These are phyloP conservation scores for Fusarium heterosporum DNA, from an alignment of 2,329 filamentous ascomycete species.

Conservation along the genomic window DNA sequence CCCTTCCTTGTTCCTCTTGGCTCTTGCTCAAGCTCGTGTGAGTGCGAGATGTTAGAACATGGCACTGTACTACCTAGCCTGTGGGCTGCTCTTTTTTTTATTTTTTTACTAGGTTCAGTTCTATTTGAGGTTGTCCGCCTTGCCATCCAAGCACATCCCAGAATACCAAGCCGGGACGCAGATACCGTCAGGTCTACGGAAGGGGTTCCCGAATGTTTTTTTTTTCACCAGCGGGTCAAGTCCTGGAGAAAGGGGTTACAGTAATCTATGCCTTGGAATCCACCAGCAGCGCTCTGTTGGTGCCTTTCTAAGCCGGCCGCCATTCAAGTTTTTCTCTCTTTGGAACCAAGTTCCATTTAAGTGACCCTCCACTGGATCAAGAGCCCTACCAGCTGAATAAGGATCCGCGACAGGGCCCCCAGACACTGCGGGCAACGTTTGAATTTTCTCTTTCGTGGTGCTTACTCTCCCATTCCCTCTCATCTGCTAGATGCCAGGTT, in stretches of 20 bases:
- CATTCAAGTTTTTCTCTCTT: constrained; percentile 5
- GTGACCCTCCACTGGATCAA: constrained; percentile 8
- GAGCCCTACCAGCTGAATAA: constrained; percentile 44
- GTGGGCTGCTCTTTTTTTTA: constrained; percentile 10
- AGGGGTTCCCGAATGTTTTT: constrained; percentile 24
- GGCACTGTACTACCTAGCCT: constrained; percentile 25
- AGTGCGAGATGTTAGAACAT: constrained; percentile 12
- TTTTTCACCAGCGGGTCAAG: constrained; percentile 30
- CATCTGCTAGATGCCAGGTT: constrained; percentile 26
- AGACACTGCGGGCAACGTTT: constrained; percentile 16
- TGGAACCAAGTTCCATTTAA: not conserved
- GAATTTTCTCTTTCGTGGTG: constrained; percentile 15
- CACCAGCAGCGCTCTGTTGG: constrained; percentile 25
- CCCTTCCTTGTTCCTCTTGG: constrained; percentile 31
- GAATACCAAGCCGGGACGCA: constrained; percentile 30
- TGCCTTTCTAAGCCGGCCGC: not conserved
- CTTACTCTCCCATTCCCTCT: not conserved
- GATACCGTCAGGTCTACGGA: constrained; percentile 13
- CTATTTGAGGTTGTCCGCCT: constrained; percentile 32
- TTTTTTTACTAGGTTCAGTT: constrained; percentile 8
- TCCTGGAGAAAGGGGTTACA: constrained; percentile 38
- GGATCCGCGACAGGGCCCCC: constrained; percentile 43
- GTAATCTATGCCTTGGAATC: constrained; percentile 16
- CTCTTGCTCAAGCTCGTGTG: constrained; percentile 27
- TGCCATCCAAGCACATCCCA: constrained; percentile 22